phyloP scores from a whole-genome alignment of 1,139 yeast genomes.

The Candida sp. region DNA sequence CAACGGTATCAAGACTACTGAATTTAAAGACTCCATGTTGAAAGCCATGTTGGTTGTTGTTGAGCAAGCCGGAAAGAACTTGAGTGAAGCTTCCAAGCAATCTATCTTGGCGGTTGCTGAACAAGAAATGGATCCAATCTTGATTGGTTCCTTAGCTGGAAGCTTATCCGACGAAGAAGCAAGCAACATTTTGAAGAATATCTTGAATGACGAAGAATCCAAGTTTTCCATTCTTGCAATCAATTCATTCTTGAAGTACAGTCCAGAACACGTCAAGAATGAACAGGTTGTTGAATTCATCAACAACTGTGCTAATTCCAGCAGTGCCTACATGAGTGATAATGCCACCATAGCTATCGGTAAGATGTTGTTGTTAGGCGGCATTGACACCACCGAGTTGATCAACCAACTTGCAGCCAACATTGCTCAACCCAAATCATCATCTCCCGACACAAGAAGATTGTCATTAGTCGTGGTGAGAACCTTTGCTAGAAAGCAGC shows the following conservation, averaged over 20 bases:
- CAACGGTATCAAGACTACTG: constrained; percentile 67
- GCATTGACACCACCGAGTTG: constrained; percentile 27
- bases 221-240: constrained; percentile 73
- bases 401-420: constrained; percentile 53
- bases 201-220: constrained; percentile 57
- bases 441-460: constrained; percentile 81
- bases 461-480: constrained; percentile 77
- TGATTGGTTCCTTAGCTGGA: constrained; percentile 78
- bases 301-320: constrained; percentile 47
- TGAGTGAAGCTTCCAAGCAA: constrained; percentile 75
- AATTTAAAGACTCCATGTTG: constrained; percentile 82
- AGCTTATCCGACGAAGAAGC: constrained; percentile 73
- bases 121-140: constrained; percentile 67
- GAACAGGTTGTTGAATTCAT: constrained; percentile 38
- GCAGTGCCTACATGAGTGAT: constrained; percentile 66
- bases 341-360: constrained; percentile 87
- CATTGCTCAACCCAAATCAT: constrained; percentile 57
- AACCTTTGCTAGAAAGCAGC: constrained; percentile 63
- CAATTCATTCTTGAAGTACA: constrained; percentile 81
- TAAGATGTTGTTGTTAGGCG: constrained; percentile 60
- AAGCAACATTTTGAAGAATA: constrained; percentile 56
- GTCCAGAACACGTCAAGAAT: constrained; percentile 54
- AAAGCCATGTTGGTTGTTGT: constrained; percentile 88
- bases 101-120: constrained; percentile 78
- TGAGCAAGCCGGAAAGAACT: constrained; percentile 74